Percentiles rank a stretch among this genome's conserved stretches.
These are phyloP conservation scores for Saccharomyces hybrid DNA, from an alignment of 1,139 yeast genomes.

Conservation along the genomic window DNA sequence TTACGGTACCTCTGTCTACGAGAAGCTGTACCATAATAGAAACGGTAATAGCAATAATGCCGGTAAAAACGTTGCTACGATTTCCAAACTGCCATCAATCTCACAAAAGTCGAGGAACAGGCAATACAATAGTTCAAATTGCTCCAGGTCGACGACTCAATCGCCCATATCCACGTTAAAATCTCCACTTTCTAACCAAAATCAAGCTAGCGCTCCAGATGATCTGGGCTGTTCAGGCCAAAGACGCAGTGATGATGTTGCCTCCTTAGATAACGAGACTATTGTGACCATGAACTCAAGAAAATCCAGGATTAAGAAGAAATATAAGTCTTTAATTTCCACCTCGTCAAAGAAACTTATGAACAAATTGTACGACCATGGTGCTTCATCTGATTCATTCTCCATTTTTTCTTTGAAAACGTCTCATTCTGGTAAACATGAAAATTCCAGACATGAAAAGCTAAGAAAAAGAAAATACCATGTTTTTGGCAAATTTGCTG, in stretches of 20 bases:
- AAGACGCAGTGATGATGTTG: neutral
- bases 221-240: neutral
- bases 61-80: conserved; percentile 1
- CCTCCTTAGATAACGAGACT: conserved; percentile 8
- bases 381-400: conserved; percentile 15
- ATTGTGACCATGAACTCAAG: conserved; percentile 10
- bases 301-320: conserved; percentile 18
- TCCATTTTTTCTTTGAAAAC: conserved; percentile 22
- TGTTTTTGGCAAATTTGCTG: conserved; percentile 5
- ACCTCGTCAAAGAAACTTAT: conserved; percentile 23
- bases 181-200: neutral
- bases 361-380: conserved; percentile 17
- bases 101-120: neutral
- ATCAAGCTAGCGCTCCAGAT: neutral
- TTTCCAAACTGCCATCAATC: neutral
- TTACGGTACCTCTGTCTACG: conserved; percentile 27
- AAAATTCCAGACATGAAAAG: conserved; percentile 16
- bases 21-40: conserved; percentile 17
- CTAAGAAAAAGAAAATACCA: conserved; percentile 10
- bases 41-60: neutral
- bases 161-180: neutral
- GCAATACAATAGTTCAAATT: neutral
- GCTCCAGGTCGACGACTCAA: neutral
- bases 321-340: conserved; percentile 21
- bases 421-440: conserved; percentile 15